phyloP scores from a whole-genome alignment of 2,329 filamentous ascomycete species.

The Colletotrichum simmondsii region DNA sequence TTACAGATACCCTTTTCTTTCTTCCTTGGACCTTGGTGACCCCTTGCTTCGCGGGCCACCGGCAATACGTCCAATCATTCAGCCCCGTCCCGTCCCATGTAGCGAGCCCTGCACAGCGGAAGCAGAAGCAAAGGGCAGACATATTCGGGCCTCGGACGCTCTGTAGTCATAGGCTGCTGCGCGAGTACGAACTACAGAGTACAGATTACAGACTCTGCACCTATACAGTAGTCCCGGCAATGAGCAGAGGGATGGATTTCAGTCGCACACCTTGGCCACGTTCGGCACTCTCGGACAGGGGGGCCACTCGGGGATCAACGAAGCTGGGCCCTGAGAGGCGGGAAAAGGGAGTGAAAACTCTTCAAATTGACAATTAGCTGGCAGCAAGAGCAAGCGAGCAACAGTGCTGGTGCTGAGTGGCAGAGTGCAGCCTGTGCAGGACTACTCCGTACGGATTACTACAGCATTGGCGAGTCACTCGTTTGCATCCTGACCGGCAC shows the following conservation, averaged over 20 bases:
- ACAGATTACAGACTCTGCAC: background rate
- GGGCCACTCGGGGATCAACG: background rate
- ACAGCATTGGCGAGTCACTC: background rate
- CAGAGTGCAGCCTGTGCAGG: background rate
- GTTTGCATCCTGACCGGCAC: background rate
- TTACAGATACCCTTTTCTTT: background rate
- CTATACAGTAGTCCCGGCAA: slow-evolving; percentile 11
- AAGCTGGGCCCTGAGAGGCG: background rate
- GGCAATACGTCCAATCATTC: background rate
- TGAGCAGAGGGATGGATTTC: background rate
- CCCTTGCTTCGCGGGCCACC: background rate
- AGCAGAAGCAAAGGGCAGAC: background rate
- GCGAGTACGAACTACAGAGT: background rate
- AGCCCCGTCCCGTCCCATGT: background rate
- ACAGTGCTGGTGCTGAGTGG: background rate
- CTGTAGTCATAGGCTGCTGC: background rate
- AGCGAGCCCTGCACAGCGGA: background rate
- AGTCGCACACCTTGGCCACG: background rate
- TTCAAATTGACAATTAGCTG: background rate
- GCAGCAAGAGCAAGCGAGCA: slow-evolving; percentile 3
- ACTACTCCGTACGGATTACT: background rate
- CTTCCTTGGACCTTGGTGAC: background rate
- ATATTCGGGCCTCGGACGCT: background rate
- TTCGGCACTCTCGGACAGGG: slow-evolving; percentile 14
- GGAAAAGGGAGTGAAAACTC: background rate